Evolutionary conservation across 2,329 filamentous ascomycete genomes (phyloP).

Genomic region (Chaetomium sp.): DNA sequence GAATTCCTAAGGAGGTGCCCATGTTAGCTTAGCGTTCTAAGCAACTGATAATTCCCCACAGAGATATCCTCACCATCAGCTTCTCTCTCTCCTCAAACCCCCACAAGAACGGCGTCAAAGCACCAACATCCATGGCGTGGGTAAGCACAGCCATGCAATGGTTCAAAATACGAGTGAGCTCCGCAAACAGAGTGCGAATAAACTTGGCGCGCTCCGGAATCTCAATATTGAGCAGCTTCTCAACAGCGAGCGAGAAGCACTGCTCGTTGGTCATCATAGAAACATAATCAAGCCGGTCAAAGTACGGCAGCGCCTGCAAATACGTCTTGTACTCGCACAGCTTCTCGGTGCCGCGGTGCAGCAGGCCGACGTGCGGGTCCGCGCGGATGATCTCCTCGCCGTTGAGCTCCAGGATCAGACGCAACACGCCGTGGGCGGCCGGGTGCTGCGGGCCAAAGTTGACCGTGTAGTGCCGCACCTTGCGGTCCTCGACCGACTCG

Average conservation of each 20-base stretch:
- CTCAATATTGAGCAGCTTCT: slow-evolving; percentile 96
- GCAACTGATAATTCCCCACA: neutral
- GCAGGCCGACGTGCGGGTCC: slow-evolving; percentile 91
- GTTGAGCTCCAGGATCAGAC: slow-evolving; percentile 93
- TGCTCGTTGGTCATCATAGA: slow-evolving; percentile 99
- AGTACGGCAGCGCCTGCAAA: slow-evolving; percentile 95
- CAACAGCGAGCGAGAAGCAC: slow-evolving; percentile 88
- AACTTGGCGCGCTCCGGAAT: slow-evolving; percentile 93
- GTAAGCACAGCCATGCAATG: slow-evolving; percentile 97
- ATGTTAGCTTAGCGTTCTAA: slow-evolving; percentile 11
- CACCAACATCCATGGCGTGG: slow-evolving; percentile 98
- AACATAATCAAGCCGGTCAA: slow-evolving; percentile 97
- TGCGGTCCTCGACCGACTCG: slow-evolving; percentile 55
- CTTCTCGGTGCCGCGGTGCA: slow-evolving; percentile 98
- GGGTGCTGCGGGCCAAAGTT: slow-evolving; percentile 99
- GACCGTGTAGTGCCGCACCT: slow-evolving; percentile 98
- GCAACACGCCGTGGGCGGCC: slow-evolving; percentile 94
- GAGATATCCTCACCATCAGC: slow-evolving; percentile 69
- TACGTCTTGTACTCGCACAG: slow-evolving; percentile 99
- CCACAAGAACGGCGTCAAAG: slow-evolving; percentile 96
- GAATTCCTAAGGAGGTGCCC: slow-evolving; percentile 69
- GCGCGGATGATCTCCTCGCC: slow-evolving; percentile 96
- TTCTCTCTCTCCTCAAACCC: slow-evolving; percentile 99
- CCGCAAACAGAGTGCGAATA: slow-evolving; percentile 91
- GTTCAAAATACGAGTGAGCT: slow-evolving; percentile 90